Percentiles rank a stretch among this genome's conserved stretches.
Conservation (phyloP, 345 rosid species). For the Murraya koenigii region DNA sequence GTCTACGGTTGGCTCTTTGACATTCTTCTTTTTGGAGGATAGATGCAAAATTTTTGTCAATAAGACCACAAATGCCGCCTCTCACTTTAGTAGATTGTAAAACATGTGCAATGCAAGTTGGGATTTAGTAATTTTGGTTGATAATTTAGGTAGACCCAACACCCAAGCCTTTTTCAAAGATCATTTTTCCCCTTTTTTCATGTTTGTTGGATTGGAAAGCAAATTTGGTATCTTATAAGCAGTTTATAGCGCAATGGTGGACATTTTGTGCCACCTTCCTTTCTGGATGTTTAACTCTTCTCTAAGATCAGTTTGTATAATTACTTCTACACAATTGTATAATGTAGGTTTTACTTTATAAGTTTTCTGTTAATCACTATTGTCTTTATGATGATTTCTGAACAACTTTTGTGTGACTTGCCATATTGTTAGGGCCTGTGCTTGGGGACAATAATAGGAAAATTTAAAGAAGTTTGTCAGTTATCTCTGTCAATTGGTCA, state of each 20-base stretch:
- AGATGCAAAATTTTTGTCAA: background rate
- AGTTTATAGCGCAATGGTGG: background rate
- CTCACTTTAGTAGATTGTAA: background rate
- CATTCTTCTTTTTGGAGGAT: background rate
- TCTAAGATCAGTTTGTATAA: background rate
- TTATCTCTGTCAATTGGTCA: conserved; percentile 14
- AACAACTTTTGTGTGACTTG: background rate
- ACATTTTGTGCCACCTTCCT: background rate
- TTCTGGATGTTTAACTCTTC: background rate
- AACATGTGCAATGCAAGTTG: background rate
- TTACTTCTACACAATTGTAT: background rate
- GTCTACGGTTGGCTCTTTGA: background rate
- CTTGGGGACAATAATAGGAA: conserved; percentile 51
- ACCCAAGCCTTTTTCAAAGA: background rate
- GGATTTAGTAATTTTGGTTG: background rate
- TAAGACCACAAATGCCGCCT: background rate
- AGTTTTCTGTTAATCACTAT: background rate
- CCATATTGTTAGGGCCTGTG: conserved; percentile 44
- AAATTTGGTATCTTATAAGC: background rate
- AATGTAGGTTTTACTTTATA: background rate
- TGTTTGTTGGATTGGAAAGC: background rate
- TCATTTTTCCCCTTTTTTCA: background rate
- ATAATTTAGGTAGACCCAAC: background rate
- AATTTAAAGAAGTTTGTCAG: conserved; percentile 4
- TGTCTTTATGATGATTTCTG: conserved; percentile 2